A percentile compares a stretch with the other conserved stretches of the same genome.
Conservation (phyloP, 2,329 filamentous ascomycete species). For the Fusarium pseudonygamai region DNA sequence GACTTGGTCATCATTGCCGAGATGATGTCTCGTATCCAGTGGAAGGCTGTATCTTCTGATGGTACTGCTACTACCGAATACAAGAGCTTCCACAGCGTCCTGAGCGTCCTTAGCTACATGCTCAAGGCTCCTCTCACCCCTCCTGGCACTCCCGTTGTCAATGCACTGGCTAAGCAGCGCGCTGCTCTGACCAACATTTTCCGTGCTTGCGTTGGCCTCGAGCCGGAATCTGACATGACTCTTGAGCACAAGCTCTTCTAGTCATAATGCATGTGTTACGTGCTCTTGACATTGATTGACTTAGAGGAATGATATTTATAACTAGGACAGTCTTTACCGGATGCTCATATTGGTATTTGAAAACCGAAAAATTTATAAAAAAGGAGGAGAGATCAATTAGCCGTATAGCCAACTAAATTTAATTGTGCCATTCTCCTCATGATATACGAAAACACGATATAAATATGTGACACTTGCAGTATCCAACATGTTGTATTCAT, state of each 20-base stretch:
- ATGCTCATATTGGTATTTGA: conserved; percentile 1
- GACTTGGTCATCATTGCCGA: conserved; percentile 92
- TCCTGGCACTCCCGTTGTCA: conserved; percentile 93
- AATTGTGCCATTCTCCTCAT: conserved; percentile 36
- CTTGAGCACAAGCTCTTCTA: conserved; percentile 98
- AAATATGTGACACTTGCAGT: background rate
- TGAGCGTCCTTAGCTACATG: conserved; percentile 99
- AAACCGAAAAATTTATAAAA: conserved; percentile 6
- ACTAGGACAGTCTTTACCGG: conserved; percentile 32
- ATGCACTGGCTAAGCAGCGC: conserved; percentile 95
- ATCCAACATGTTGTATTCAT: too few relatives aligned
- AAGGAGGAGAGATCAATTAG: conserved; percentile 29
- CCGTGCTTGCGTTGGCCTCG: conserved; percentile 94
- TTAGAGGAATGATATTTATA: conserved; percentile 2
- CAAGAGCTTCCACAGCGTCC: conserved; percentile 95
- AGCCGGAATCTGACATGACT: conserved; percentile 99
- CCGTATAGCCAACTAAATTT: conserved; percentile 34
- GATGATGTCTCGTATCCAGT: conserved; percentile 98
- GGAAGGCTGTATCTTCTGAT: conserved; percentile 72
- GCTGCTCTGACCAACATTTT: conserved; percentile 97
- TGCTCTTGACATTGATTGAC: background rate
- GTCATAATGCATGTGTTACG: conserved; percentile 21
- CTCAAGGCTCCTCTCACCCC: conserved; percentile 95
- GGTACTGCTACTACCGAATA: conserved; percentile 71
- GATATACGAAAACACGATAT: background rate